Conservation (phyloP, 1,139 yeast species). For the Pneumocystis jirovecii region DNA sequence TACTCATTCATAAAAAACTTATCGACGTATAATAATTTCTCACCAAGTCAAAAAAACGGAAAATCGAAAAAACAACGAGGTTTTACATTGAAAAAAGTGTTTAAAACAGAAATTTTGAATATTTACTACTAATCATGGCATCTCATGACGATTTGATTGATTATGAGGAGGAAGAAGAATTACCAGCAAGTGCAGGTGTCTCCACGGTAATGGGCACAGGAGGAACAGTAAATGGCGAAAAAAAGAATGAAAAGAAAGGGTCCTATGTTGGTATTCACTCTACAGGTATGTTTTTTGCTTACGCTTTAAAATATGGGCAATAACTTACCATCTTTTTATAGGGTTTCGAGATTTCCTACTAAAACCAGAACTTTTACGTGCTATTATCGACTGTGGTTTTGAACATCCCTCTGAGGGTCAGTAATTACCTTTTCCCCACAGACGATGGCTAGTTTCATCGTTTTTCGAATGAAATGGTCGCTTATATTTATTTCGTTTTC, state of each 20-base stretch:
- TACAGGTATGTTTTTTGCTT: slow-evolving; percentile 40
- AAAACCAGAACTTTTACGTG: slow-evolving; percentile 92
- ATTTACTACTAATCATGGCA: not conserved
- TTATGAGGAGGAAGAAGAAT: slow-evolving; percentile 15
- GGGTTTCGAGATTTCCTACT: slow-evolving; percentile 82
- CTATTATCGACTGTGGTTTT: slow-evolving; percentile 97
- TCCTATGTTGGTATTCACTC: slow-evolving; percentile 97
- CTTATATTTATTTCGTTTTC: slow-evolving; percentile 2
- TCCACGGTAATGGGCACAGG: slow-evolving; percentile 20
- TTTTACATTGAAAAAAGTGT: not conserved
- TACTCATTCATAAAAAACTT: not conserved
- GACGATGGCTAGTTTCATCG: slow-evolving; percentile 3
- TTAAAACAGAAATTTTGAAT: not conserved
- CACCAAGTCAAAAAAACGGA: not conserved
- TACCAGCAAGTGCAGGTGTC: slow-evolving; percentile 34
- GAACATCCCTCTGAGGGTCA: slow-evolving; percentile 98
- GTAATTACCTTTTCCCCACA: slow-evolving; percentile 23
- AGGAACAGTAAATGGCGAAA: slow-evolving; percentile 19
- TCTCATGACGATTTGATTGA: slow-evolving; percentile 60
- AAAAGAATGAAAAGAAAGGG: slow-evolving; percentile 74
- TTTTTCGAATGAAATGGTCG: slow-evolving; percentile 4
- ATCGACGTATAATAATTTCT: not conserved
- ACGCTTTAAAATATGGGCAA: not conserved
- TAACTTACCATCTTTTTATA: not conserved
- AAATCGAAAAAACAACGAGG: not conserved